Conservation (phyloP, 2,329 filamentous ascomycete genomes). For the Periconia sp. region DNA sequence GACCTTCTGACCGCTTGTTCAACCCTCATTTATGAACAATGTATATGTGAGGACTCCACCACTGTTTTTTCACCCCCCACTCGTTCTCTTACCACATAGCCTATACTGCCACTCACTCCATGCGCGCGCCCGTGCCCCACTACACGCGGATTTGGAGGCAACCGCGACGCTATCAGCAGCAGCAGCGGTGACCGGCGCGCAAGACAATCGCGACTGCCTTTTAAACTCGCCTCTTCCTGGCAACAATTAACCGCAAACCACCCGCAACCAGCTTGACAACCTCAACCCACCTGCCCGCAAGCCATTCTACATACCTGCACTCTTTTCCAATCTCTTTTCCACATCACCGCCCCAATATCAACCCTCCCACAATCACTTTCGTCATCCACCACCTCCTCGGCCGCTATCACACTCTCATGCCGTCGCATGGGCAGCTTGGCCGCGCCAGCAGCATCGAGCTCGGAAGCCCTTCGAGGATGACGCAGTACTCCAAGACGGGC, state of each 20-base stretch:
- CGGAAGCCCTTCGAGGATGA: constrained; percentile 24
- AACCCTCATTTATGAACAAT: no score
- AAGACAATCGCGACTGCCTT: not conserved
- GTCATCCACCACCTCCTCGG: constrained; percentile 8
- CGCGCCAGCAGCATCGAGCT: constrained; percentile 32
- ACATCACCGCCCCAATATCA: not conserved
- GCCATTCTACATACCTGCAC: no score
- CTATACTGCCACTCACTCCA: no score
- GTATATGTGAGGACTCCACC: no score
- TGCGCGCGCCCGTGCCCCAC: no score
- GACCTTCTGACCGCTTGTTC: no score
- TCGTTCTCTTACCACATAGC: no score
- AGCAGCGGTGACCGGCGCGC: not conserved
- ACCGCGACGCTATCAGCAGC: not conserved
- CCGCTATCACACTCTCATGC: not conserved
- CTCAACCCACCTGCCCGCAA: not conserved
- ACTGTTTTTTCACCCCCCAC: no score
- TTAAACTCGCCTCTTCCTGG: not conserved
- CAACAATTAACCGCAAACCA: not conserved
- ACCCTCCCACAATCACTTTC: not conserved
- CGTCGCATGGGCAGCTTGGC: not conserved
- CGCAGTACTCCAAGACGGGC: constrained; percentile 42
- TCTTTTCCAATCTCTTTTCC: not conserved
- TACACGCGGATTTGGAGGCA: no score
- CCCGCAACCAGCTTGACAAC: not conserved